Evolutionary conservation across 768 basidiomycete species (phyloP).

Genomic region (Lactifluus echinatus): DNA sequence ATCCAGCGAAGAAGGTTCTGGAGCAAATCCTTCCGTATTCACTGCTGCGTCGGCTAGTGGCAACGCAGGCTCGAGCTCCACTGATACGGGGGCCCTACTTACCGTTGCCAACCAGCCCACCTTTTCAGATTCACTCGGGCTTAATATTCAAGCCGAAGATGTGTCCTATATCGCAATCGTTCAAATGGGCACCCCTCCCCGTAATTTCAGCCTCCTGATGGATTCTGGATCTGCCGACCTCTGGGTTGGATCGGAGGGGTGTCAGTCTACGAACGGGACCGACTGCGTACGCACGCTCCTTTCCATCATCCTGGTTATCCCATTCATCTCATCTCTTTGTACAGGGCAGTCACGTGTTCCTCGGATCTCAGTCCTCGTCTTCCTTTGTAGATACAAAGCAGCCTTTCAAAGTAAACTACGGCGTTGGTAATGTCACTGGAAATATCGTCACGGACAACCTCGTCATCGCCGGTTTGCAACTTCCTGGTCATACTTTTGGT

Average conservation of each 20-base stretch:
- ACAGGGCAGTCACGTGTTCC: constrained; percentile 56
- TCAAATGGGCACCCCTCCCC: constrained; percentile 37
- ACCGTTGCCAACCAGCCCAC: constrained; percentile 36
- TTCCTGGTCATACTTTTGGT: constrained; percentile 59
- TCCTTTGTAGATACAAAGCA: constrained; percentile 46
- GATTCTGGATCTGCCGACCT: constrained; percentile 41
- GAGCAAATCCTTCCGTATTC: constrained; percentile 14
- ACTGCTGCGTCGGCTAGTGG: constrained; percentile 18
- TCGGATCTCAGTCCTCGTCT: constrained; percentile 53
- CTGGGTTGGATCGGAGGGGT: constrained; percentile 34
- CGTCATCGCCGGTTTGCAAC: constrained; percentile 49
- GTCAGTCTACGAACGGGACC: constrained; percentile 27
- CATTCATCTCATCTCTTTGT: neutral
- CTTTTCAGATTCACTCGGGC: constrained; percentile 47
- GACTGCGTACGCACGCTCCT: constrained; percentile 34
- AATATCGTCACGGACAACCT: constrained; percentile 55
- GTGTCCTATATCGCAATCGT: constrained; percentile 41
- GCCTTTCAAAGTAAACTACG: constrained; percentile 57
- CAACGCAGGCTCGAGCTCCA: constrained; percentile 27
- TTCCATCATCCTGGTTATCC: neutral
- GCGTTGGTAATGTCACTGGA: constrained; percentile 61
- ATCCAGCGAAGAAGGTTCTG: neutral
- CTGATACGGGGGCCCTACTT: constrained; percentile 37
- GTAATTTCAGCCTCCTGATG: constrained; percentile 36
- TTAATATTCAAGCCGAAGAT: constrained; percentile 59